These are phyloP conservation scores for Mortierella sp. DNA, from an alignment of 371 early-diverging fungal genomes.

Conservation along the genomic window DNA sequence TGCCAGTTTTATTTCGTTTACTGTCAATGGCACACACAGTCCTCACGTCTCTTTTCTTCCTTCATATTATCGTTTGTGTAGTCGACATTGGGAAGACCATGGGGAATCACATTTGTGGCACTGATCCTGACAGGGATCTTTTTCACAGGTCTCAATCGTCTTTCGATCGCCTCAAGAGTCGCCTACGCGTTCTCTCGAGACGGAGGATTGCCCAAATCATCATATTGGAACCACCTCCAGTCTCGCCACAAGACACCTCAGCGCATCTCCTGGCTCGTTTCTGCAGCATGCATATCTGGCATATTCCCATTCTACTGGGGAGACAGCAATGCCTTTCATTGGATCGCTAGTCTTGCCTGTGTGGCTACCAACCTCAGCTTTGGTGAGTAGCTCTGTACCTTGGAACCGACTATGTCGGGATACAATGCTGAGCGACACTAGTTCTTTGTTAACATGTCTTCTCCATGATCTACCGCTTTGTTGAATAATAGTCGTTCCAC, in stretches of 20 bases:
- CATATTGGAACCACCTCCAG: conserved; percentile 48
- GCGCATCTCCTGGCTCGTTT: conserved; percentile 40
- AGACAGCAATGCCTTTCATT: conserved; percentile 35
- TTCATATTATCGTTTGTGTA: neutral
- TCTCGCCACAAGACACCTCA: conserved; percentile 28
- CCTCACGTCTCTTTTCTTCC: neutral
- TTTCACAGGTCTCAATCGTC: conserved; percentile 38
- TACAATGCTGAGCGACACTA: too few relatives aligned
- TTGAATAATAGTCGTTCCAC: conserved; percentile 22
- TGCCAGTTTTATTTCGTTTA: neutral
- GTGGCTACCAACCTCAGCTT: conserved; percentile 36
- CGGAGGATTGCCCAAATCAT: conserved; percentile 34
- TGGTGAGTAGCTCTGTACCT: conserved; percentile 14
- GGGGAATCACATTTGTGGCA: conserved; percentile 16
- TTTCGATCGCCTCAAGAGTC: conserved; percentile 29
- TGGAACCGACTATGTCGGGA: too few relatives aligned
- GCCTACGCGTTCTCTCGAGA: conserved; percentile 46
- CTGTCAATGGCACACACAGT: neutral
- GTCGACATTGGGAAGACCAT: conserved; percentile 14
- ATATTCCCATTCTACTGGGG: conserved; percentile 54
- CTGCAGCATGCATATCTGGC: conserved; percentile 24
- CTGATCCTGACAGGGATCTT: conserved; percentile 30
- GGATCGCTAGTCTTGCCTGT: conserved; percentile 40
- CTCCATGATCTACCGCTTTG: neutral
- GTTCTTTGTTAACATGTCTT: neutral